Conservation (phyloP, 257 asterid species). For the Ocimum tenuiflorum region DNA sequence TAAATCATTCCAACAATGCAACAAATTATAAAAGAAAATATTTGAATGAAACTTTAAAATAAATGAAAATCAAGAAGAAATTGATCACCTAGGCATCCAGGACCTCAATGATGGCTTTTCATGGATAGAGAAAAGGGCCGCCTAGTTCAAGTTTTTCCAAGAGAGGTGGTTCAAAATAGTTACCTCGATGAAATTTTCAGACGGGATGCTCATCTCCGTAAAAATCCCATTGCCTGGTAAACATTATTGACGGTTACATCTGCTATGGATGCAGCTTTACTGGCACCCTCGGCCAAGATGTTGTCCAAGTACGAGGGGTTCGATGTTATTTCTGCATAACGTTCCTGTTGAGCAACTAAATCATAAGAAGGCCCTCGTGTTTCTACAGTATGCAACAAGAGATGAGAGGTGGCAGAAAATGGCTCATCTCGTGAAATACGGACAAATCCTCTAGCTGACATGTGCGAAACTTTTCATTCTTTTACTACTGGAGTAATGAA, state of each 20-base stretch:
- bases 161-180: neutral
- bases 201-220: conserved; percentile 35
- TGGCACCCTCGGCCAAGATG: conserved; percentile 75
- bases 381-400: neutral
- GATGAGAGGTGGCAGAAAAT: neutral
- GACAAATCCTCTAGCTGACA: too few relatives aligned
- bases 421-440: neutral
- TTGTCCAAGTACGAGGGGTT: conserved; percentile 57
- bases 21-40: too few relatives aligned
- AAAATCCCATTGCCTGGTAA: conserved; percentile 90
- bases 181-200: neutral
- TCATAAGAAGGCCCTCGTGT: neutral
- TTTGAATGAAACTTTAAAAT: too few relatives aligned
- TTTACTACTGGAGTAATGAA: too few relatives aligned
- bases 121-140: too few relatives aligned
- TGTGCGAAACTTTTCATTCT: too few relatives aligned
- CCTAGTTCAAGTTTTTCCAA: too few relatives aligned
- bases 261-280: conserved; percentile 65
- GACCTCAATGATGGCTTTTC: too few relatives aligned
- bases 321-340: conserved; percentile 63
- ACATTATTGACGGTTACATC: conserved; percentile 59
- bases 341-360: conserved; percentile 39
- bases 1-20: too few relatives aligned
- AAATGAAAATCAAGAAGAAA: too few relatives aligned
- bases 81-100: too few relatives aligned